These are phyloP conservation scores for Phytophthora foliorum DNA, from an alignment of 352 stramenopile species.

Conservation along the genomic window DNA sequence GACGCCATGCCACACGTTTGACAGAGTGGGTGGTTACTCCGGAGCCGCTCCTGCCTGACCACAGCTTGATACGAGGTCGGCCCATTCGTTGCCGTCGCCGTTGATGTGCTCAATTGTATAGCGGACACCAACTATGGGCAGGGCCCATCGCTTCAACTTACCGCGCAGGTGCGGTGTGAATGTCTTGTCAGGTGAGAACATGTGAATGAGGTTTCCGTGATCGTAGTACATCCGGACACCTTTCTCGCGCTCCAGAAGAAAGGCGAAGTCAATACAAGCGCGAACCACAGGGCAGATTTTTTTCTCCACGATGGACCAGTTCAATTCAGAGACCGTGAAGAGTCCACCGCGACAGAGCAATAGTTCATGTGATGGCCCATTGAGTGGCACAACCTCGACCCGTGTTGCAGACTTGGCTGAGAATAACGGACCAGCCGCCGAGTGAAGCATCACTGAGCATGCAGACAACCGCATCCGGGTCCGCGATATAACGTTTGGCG, in stretches of 20 bases:
- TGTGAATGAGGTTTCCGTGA: conserved; percentile 33
- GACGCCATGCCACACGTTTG: no score
- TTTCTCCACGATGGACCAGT: conserved; percentile 23
- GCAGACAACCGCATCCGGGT: not conserved
- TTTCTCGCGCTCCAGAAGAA: conserved; percentile 10
- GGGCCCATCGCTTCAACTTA: conserved; percentile 29
- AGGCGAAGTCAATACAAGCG: conserved; percentile 10
- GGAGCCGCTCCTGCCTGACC: not conserved
- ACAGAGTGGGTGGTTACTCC: no score
- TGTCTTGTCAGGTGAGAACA: conserved; percentile 23
- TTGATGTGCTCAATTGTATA: conserved; percentile 30
- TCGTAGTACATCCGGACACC: conserved; percentile 29
- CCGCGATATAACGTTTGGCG: not conserved
- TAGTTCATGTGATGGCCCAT: conserved; percentile 11
- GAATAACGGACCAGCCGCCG: conserved; percentile 5
- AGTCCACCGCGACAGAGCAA: conserved; percentile 15
- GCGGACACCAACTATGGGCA: not conserved
- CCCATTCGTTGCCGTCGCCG: conserved; percentile 10
- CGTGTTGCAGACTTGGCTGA: not conserved
- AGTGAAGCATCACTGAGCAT: conserved; percentile 6
- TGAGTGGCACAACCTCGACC: conserved; percentile 7
- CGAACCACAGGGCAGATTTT: conserved; percentile 25
- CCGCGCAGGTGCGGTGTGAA: conserved; percentile 17
- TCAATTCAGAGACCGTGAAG: conserved; percentile 17
- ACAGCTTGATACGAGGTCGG: conserved; percentile 11